phyloP scores from a whole-genome alignment of 192 early-diverging fungal genomes.

The Coemansia sp. region DNA sequence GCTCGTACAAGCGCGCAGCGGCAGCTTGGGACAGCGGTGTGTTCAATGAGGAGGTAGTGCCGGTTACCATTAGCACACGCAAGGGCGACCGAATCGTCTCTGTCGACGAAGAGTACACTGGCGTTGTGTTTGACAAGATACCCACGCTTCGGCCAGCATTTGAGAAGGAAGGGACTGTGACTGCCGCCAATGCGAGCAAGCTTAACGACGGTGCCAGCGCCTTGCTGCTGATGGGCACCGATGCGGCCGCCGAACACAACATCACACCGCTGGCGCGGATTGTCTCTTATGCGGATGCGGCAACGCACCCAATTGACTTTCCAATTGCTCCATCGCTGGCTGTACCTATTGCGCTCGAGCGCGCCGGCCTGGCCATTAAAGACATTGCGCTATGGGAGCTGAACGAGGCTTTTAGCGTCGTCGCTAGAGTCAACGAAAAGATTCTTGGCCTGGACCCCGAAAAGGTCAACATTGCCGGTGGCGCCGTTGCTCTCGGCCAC shows the following conservation, averaged over 20 bases:
- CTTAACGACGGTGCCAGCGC: constrained; percentile 97
- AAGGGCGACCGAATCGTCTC: constrained; percentile 76
- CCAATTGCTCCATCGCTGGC: constrained; percentile 92
- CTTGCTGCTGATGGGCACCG: constrained; percentile 76
- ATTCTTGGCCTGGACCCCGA: constrained; percentile 70
- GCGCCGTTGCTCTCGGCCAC: constrained; percentile 78
- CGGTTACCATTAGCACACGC: constrained; percentile 78
- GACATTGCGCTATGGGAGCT: constrained; percentile 94
- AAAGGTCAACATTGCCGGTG: constrained; percentile 76
- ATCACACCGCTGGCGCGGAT: constrained; percentile 87
- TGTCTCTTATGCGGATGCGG: constrained; percentile 87
- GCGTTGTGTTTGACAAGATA: constrained; percentile 90
- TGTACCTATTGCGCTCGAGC: constrained; percentile 87
- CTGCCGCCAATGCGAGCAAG: constrained; percentile 93
- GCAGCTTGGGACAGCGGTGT: constrained; percentile 82
- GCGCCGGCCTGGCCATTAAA: constrained; percentile 74
- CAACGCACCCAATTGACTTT: constrained; percentile 87
- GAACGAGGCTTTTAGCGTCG: constrained; percentile 97
- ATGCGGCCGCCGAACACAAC: constrained; percentile 70
- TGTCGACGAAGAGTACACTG: constrained; percentile 94
- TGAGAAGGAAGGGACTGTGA: constrained; percentile 88
- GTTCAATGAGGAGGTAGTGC: constrained; percentile 80
- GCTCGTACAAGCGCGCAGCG: constrained; percentile 85
- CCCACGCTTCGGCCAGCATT: constrained; percentile 74
- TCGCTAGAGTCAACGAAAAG: constrained; percentile 87